These are phyloP conservation scores for Podila verticillata DNA, from an alignment of 192 early-diverging fungal species.

Conservation along the genomic window DNA sequence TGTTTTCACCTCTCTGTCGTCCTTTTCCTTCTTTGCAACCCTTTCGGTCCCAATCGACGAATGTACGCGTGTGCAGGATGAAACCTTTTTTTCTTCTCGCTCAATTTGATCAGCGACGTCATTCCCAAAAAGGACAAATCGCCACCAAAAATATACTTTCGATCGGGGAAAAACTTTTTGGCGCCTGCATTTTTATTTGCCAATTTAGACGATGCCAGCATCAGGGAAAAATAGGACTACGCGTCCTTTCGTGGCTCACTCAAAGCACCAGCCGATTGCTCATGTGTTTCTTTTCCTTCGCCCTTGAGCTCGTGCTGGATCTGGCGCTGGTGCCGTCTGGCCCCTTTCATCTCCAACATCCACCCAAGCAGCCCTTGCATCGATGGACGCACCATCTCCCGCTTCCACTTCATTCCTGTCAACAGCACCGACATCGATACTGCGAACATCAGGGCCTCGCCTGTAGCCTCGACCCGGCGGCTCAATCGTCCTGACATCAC, in stretches of 20 bases:
- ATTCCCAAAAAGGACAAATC: too few relatives aligned
- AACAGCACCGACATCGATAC: conserved; percentile 60
- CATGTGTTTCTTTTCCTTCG: too few relatives aligned
- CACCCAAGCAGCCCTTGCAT: conserved; percentile 63
- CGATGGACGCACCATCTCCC: conserved; percentile 60
- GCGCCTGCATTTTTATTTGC: too few relatives aligned
- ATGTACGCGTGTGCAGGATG: background rate
- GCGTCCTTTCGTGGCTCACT: too few relatives aligned
- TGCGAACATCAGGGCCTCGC: conserved; percentile 62
- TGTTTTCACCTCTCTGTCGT: too few relatives aligned
- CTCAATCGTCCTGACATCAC: conserved; percentile 53
- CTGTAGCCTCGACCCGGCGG: conserved; percentile 32
- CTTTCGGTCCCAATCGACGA: background rate
- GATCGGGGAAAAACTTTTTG: too few relatives aligned
- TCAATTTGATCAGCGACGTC: background rate
- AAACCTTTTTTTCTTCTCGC: background rate
- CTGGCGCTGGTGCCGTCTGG: background rate
- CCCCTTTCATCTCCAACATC: conserved; percentile 48
- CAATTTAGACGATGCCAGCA: too few relatives aligned
- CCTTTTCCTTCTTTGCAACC: background rate
- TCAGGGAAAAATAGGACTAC: too few relatives aligned
- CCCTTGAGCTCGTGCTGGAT: background rate
- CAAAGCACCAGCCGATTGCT: too few relatives aligned
- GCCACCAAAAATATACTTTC: background rate
- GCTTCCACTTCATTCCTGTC: conserved; percentile 55